Conservation (phyloP, 2,329 filamentous ascomycete genomes). For the Aspergillus sergii region DNA sequence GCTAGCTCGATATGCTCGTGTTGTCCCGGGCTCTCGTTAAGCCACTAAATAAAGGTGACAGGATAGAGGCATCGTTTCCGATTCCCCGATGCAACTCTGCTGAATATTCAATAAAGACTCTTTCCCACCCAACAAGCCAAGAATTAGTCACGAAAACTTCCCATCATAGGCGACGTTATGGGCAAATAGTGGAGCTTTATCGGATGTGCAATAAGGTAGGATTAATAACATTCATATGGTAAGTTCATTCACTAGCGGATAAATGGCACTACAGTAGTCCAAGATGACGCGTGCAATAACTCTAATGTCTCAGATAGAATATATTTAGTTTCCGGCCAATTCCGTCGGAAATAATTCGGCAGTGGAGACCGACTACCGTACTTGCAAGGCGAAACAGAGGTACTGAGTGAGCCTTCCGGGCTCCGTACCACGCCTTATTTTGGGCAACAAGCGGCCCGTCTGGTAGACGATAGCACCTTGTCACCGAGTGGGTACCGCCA, state of each 20-base stretch:
- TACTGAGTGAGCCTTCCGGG: background rate
- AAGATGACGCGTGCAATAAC: background rate
- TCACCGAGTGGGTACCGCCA: background rate
- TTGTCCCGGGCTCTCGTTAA: background rate
- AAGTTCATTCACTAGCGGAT: background rate
- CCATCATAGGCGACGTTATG: background rate
- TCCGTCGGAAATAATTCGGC: conserved; percentile 2
- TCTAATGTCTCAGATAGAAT: background rate
- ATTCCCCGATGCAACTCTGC: background rate
- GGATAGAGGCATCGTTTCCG: background rate
- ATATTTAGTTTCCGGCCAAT: background rate
- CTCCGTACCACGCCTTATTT: background rate
- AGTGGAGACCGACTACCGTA: background rate
- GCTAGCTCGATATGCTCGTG: background rate
- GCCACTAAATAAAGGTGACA: background rate
- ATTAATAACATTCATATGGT: background rate
- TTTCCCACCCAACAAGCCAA: too few relatives aligned
- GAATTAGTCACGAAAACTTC: too few relatives aligned
- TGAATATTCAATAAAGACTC: background rate
- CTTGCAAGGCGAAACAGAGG: background rate
- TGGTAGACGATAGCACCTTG: background rate
- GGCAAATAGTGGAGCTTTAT: background rate
- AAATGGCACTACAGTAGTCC: background rate
- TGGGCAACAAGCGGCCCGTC: background rate
- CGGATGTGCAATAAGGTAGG: background rate